Conservation (phyloP, 176 grass and related monocot species). For the bread wheat (Triticum aestivum) region DNA sequence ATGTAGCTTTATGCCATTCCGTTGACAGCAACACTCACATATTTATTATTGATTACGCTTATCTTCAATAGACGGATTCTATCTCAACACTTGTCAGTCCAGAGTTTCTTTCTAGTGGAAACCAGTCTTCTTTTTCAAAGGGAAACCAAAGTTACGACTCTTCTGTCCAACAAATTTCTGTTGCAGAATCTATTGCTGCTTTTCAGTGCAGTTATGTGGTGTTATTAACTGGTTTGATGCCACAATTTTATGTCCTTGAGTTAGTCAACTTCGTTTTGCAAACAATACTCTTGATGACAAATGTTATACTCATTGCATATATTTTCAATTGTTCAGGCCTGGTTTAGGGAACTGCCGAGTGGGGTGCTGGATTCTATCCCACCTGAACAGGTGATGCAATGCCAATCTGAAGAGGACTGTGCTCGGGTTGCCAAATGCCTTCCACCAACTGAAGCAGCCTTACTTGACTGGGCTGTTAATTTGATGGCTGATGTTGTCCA, state of each 20-base stretch:
- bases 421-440: slow-evolving; percentile 49
- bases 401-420: slow-evolving; percentile 69
- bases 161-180: background rate
- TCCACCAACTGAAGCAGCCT: slow-evolving; percentile 52
- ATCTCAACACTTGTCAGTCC: background rate
- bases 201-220: background rate
- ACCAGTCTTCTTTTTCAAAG: background rate
- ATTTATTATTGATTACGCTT: slow-evolving; percentile 15
- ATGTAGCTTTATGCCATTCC: background rate
- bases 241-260: slow-evolving; percentile 8
- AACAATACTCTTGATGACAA: background rate
- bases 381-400: slow-evolving; percentile 74
- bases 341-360: slow-evolving; percentile 78
- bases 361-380: slow-evolving; percentile 67
- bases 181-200: slow-evolving; percentile 22
- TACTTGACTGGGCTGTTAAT: slow-evolving; percentile 72
- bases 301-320: slow-evolving; percentile 14
- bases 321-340: slow-evolving; percentile 41
- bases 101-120: slow-evolving; percentile 6
- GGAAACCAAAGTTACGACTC: background rate
- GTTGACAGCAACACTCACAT: background rate
- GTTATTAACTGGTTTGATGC: background rate
- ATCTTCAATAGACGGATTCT: slow-evolving; percentile 5
- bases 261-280: background rate
- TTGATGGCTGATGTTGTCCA: slow-evolving; percentile 79